Evolutionary conservation across 352 stramenopile species (phyloP).

Genomic region (Saprolegnia parasitica): DNA sequence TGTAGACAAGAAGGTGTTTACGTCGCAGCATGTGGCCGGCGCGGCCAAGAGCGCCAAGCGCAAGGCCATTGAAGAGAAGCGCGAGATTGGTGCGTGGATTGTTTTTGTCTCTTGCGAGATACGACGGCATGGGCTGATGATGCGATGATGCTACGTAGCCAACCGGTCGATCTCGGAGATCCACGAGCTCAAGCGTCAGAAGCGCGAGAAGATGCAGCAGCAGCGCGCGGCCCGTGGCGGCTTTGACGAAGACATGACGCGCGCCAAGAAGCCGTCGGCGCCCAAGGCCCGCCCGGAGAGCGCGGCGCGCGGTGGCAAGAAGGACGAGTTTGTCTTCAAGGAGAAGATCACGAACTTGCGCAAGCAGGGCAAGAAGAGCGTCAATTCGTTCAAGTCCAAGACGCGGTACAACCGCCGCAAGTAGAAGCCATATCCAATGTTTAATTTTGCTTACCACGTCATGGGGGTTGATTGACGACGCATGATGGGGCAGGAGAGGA

Average conservation of each 20-base stretch:
- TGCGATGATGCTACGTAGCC: constrained; percentile 29
- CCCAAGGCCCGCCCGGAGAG: constrained; percentile 40
- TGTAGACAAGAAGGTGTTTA: constrained; percentile 62
- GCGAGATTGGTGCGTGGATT: constrained; percentile 37
- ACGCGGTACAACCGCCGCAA: constrained; percentile 72
- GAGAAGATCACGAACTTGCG: constrained; percentile 89
- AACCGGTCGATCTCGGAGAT: constrained; percentile 79
- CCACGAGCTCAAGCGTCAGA: constrained; percentile 68
- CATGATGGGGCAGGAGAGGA: not conserved
- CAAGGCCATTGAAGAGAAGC: constrained; percentile 45
- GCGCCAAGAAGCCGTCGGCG: constrained; percentile 33
- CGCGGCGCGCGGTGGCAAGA: constrained; percentile 31
- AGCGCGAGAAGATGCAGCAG: constrained; percentile 55
- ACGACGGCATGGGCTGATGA: too few relatives aligned
- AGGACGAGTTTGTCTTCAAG: constrained; percentile 77
- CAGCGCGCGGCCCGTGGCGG: constrained; percentile 44
- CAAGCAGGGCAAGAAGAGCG: constrained; percentile 85
- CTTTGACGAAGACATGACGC: constrained; percentile 76
- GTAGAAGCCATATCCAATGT: constrained; percentile 16
- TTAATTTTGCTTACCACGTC: constrained; percentile 15
- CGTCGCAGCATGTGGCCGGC: constrained; percentile 67
- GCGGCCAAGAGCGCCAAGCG: constrained; percentile 82
- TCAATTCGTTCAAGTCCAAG: constrained; percentile 89
- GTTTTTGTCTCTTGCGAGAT: too few relatives aligned
- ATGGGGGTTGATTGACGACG: too few relatives aligned